Evolutionary conservation across 768 basidiomycete species (phyloP).

Genomic region (Daedaleopsis sinensis): DNA sequence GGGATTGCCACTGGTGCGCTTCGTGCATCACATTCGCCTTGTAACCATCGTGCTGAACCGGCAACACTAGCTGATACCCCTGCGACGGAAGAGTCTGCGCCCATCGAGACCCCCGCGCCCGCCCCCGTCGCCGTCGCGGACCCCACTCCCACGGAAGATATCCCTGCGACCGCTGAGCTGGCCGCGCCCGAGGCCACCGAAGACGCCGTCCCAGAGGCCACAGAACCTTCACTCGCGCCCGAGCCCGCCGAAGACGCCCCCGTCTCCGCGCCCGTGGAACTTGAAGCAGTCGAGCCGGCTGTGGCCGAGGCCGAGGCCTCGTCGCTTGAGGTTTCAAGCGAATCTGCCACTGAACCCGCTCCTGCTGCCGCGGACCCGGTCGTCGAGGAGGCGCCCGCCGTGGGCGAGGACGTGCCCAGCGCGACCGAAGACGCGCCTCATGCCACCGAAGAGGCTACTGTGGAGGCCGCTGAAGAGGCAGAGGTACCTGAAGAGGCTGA

Average conservation of each 20-base stretch:
- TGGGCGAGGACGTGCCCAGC: neutral
- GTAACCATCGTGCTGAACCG: neutral
- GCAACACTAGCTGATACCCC: neutral
- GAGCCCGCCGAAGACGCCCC: neutral
- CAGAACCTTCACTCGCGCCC: neutral
- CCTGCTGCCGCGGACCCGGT: neutral
- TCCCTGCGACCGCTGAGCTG: neutral
- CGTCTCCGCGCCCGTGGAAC: neutral
- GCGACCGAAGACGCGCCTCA: neutral
- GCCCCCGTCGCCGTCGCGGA: neutral
- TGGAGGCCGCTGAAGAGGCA: conserved; percentile 10
- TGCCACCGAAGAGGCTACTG: conserved; percentile 1
- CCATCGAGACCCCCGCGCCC: neutral
- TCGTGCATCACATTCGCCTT: neutral
- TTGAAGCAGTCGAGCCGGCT: neutral
- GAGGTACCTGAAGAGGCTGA: no score
- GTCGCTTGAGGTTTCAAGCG: neutral
- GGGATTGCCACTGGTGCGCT: neutral
- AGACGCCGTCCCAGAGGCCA: neutral
- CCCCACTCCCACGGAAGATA: conserved; percentile 1
- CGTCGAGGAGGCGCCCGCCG: conserved; percentile 1
- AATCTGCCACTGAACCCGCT: neutral
- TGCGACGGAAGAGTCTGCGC: neutral
- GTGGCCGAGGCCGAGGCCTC: neutral
- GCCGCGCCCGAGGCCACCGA: conserved; percentile 2